These are phyloP conservation scores for Pyrus betulifolia DNA, from an alignment of 306 rosid genomes.

Conservation along the genomic window DNA sequence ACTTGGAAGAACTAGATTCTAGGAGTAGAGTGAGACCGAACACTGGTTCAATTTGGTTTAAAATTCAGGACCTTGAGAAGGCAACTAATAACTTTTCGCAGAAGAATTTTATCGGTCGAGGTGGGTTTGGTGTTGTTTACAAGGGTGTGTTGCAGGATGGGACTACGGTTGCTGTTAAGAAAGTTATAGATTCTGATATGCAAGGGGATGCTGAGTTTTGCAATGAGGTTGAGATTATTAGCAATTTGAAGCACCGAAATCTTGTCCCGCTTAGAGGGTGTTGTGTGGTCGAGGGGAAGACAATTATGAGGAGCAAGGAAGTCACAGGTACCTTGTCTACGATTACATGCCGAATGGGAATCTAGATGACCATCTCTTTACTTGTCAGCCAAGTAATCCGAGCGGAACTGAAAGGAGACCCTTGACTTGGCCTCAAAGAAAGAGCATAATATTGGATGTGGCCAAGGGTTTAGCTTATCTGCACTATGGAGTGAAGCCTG, in stretches of 20 bases:
- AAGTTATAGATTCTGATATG: slow-evolving; percentile 70
- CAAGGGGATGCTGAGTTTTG: slow-evolving; percentile 82
- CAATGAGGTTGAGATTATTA: slow-evolving; percentile 92
- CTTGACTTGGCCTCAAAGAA: slow-evolving; percentile 93
- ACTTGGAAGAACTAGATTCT: slow-evolving; percentile 59
- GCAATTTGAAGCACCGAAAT: slow-evolving; percentile 85
- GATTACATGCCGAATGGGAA: slow-evolving; percentile 97
- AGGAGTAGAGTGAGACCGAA: slow-evolving; percentile 70
- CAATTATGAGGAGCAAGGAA: slow-evolving; percentile 33
- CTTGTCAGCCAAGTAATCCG: slow-evolving; percentile 5
- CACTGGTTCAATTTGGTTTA: slow-evolving; percentile 85
- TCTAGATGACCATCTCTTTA: slow-evolving; percentile 65
- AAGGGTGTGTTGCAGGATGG: slow-evolving; percentile 71
- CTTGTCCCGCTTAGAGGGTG: slow-evolving; percentile 90
- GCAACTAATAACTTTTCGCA: slow-evolving; percentile 71
- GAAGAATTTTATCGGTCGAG: slow-evolving; percentile 78
- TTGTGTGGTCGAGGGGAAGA: slow-evolving; percentile 64
- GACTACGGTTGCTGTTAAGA: slow-evolving; percentile 73
- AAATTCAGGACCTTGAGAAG: slow-evolving; percentile 77
- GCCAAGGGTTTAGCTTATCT: slow-evolving; percentile 83
- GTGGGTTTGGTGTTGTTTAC: slow-evolving; percentile 86
- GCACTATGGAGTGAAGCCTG: slow-evolving; percentile 93
- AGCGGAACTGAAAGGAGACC: slow-evolving; percentile 26
- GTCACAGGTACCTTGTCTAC: slow-evolving; percentile 73
- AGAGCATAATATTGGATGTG: slow-evolving; percentile 79